phyloP scores from a whole-genome alignment of 2,329 filamentous ascomycete species.

The Hypoxylon sp. region DNA sequence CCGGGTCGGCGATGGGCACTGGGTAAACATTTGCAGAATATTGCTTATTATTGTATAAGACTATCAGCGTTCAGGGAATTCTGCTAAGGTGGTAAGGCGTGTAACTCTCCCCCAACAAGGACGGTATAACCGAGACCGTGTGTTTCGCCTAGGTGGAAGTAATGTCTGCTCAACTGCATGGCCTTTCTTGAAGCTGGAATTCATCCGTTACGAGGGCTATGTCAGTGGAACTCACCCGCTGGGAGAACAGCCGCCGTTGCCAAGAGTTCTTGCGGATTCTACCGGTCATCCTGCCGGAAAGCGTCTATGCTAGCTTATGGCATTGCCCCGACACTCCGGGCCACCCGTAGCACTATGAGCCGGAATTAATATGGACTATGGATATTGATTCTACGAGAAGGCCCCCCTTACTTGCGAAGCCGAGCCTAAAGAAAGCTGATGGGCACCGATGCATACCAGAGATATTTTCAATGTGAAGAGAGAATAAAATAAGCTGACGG shows the following conservation, averaged over 20 bases:
- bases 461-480: not conserved
- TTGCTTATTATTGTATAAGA: too few relatives aligned
- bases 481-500: constrained; percentile 27
- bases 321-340: not conserved
- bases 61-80: too few relatives aligned
- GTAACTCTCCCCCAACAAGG: not conserved
- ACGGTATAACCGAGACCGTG: not conserved
- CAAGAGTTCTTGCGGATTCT: constrained; percentile 16
- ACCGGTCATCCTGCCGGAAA: constrained; percentile 1
- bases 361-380: not conserved
- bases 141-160: not conserved
- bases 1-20: constrained; percentile 3
- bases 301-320: not conserved
- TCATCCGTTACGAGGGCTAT: not conserved
- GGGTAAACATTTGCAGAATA: constrained; percentile 5
- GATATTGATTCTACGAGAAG: not conserved
- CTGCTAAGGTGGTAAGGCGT: not conserved
- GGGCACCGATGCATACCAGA: constrained; percentile 23
- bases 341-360: too few relatives aligned
- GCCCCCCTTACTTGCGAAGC: not conserved
- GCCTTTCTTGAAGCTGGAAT: not conserved
- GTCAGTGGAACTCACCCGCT: too few relatives aligned
- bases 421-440: not conserved
- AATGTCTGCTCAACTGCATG: not conserved
- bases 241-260: constrained; percentile 4